Base-by-base conservation (phyloP, 441 rosid species). In the Croton setiger region DNA sequence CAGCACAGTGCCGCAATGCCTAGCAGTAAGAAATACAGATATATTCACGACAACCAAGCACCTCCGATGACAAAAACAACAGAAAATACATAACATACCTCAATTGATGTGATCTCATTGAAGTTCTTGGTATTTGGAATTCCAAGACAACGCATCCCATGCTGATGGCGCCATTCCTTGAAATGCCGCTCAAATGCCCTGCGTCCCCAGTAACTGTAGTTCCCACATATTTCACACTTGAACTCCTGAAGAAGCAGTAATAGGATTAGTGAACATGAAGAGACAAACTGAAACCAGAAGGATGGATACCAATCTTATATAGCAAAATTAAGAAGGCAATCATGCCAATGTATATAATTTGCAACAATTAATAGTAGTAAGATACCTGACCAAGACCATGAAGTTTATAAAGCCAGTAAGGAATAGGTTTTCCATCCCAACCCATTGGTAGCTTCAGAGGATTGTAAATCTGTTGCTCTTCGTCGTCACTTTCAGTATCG, bases 351-450 rank as follows among this genome's bases (percentile, higher is more conserved):
- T 37, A 27, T 27, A 27, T 27, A 27, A 27, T 27, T 27, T 23
- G 17, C 12, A 5, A 10, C 64, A 52, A 31, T 8, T 5, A 27
- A 67, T 44, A 15, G 11, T 57, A 43, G 7, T 12, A 66, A 47
- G 33, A 52, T 82, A 93, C 98, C 98, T 93, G 99, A 20, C 99
- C 98, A 49, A 93, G 99, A 69, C 98, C 99, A 53, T 96, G 98
- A 74, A 96, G 99, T 81, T 93, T 93, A 75, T 96, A 96, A 47
- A 93, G 89, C 98, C 99, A 96, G 75, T 93, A 96, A 7, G 99
- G 99, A 73, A 96, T 93, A 72, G 99, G 99, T 76, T 93, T 96
- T 81, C 99, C 99, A 74, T 96, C 99, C 98, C 98, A 91, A 66
- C 98, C 98, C 97, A 93, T 93, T 13, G 99, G 98, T 76, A 96